These are phyloP conservation scores for Mayamaea pseudoterrestris DNA, from an alignment of 108 stramenopile genomes.

Conservation along the genomic window DNA sequence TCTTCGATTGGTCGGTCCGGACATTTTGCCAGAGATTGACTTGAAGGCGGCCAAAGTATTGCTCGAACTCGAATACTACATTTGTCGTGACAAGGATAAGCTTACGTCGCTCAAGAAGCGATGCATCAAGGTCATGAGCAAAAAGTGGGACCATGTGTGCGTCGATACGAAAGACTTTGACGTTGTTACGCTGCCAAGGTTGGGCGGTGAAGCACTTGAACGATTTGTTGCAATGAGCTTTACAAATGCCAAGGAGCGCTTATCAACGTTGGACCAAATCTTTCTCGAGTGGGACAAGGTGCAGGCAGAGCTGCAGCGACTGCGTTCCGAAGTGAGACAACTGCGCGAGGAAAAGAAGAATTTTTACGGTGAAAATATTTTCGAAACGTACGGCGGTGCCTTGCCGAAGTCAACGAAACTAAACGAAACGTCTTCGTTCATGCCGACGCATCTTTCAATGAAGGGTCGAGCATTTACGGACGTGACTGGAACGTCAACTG, in stretches of 20 bases:
- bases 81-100: not conserved
- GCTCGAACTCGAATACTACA: conserved; percentile 3
- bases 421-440: too few relatives aligned
- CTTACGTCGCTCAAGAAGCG: conserved; percentile 2
- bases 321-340: too few relatives aligned
- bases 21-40: conserved; percentile 3
- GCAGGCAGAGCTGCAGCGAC: too few relatives aligned
- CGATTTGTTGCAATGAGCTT: not conserved
- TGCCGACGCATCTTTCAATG: too few relatives aligned
- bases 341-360: too few relatives aligned
- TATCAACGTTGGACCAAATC: too few relatives aligned
- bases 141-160: conserved; percentile 3
- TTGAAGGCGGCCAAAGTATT: conserved; percentile 3
- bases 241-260: not conserved
- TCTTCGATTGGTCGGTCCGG: not conserved
- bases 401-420: too few relatives aligned
- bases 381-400: too few relatives aligned
- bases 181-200: not conserved
- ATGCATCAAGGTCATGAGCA: not conserved
- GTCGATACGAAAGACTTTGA: not conserved
- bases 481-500: too few relatives aligned
- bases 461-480: too few relatives aligned
- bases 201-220: not conserved
- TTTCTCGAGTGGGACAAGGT: too few relatives aligned
- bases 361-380: too few relatives aligned